Base-by-base conservation (phyloP, 495 filamentous ascomycete species). In the Jackrogersella minutella region DNA sequence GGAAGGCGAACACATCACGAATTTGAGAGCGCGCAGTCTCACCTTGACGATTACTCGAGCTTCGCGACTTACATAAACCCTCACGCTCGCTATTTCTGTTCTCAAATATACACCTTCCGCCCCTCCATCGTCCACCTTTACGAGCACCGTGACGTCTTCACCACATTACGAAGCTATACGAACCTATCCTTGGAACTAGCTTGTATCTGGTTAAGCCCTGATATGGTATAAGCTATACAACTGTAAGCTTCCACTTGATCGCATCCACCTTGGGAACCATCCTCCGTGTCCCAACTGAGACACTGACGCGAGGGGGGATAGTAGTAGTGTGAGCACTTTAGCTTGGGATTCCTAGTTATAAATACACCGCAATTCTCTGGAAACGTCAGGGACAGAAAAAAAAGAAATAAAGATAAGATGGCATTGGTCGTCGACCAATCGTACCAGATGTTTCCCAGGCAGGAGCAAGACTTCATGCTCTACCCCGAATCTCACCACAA, bases 401-500 rank as follows among this genome's bases (percentile, higher is more conserved):
- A 37, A 24, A 33, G 19, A 46, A 59, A 49, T 24, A 36, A 37
- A 24, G 33, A 66, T 14, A 73, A 57, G 39, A 77, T 75, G 74
- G 57, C 70, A 33, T 66, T 72, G 52, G 59, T 69, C 44, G 56
- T 66, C 21, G 68, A 74, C 46, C 73, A 74, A 22, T 43, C 64
- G n/a, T 77, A 74, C 62, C 71, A 39, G 51, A 72, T 75, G 71
- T 74, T 76, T 17, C 62, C 73, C 56, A 74, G 69, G 44, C 62
- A 61, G 40, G 73, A 78, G 53, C 71, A 77, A 28, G 78, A 76
- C 65, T 79, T 67, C 68, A 80, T 78, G 72, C 74, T 70, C 59
- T 82, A 79, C 66, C 76, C 81, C 37, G 80, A 81, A 28, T 72
- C 79, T 24, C 73, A 76, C 8, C 79, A 79, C 44, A 51, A 56